Evolutionary conservation across 257 asterid genomes (phyloP).

Genomic region (Solanum virginianum): DNA sequence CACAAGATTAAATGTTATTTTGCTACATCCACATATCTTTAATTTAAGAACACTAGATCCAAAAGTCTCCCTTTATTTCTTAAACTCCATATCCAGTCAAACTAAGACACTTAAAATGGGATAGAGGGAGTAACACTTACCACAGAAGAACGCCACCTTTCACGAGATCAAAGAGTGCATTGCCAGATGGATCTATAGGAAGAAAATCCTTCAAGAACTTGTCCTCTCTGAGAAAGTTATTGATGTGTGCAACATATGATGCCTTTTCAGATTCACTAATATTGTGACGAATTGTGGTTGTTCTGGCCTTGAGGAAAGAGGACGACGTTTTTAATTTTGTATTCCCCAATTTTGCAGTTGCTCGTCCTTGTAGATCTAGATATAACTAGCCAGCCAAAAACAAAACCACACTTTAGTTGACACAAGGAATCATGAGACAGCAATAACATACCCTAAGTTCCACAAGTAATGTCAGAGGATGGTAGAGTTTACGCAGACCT

Average conservation of each 20-base stretch:
- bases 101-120: background rate
- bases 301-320: constrained; percentile 74
- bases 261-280: constrained; percentile 80
- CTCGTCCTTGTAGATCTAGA: constrained; percentile 40
- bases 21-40: background rate
- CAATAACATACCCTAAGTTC: background rate
- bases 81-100: background rate
- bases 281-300: constrained; percentile 84
- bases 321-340: constrained; percentile 27
- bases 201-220: constrained; percentile 58
- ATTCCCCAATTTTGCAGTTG: constrained; percentile 28
- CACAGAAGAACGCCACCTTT: constrained; percentile 92
- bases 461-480: background rate
- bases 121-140: constrained; percentile 13
- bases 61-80: background rate
- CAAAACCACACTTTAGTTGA: background rate
- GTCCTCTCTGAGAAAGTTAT: constrained; percentile 67
- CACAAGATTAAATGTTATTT: background rate
- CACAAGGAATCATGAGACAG: background rate
- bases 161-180: constrained; percentile 74
- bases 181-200: constrained; percentile 66
- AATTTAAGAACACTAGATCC: background rate
- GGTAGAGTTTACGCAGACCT: background rate
- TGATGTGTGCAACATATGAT: constrained; percentile 66
- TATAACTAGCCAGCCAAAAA: constrained; percentile 23